phyloP scores from a whole-genome alignment of 2,329 filamentous ascomycete genomes.

The Trichoderma atroviride region DNA sequence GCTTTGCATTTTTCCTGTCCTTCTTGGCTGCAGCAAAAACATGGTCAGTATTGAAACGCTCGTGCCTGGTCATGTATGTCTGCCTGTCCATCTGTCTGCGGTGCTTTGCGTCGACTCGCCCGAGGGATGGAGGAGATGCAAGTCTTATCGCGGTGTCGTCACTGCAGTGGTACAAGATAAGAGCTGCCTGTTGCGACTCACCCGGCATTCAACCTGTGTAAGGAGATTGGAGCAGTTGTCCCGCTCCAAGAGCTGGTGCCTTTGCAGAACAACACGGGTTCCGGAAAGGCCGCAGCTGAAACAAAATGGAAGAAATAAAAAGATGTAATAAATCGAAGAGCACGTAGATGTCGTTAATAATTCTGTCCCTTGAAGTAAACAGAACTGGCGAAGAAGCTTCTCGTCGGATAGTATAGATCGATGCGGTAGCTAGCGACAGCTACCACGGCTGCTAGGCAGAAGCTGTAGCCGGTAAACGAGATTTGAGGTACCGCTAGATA shows the following conservation, averaged over 20 bases:
- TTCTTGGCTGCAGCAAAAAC: constrained; percentile 42
- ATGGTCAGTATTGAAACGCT: constrained; percentile 3
- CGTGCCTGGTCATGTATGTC: background rate
- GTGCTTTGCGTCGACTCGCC: background rate
- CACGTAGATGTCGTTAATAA: background rate
- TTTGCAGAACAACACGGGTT: constrained; percentile 23
- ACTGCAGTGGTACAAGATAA: constrained; percentile 22
- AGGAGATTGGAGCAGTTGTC: constrained; percentile 28
- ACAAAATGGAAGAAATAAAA: background rate
- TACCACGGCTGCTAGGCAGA: background rate
- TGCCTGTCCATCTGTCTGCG: constrained; percentile 5
- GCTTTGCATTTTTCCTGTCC: constrained; percentile 58
- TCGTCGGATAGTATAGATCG: background rate
- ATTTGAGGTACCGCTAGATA: constrained; percentile 25
- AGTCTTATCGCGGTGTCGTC: constrained; percentile 19
- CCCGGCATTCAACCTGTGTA: constrained; percentile 28
- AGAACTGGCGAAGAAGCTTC: constrained; percentile 8
- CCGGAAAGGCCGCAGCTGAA: constrained; percentile 2
- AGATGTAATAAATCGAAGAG: background rate
- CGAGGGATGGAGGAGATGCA: constrained; percentile 18
- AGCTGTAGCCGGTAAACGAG: constrained; percentile 18
- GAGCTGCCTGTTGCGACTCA: constrained; percentile 21
- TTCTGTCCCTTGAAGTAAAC: background rate
- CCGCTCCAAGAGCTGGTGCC: constrained; percentile 23
- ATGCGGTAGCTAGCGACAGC: constrained; percentile 1